Evolutionary conservation across 441 rosid genomes (phyloP), one percentile per base, ranked within the genome.

Genomic region (Viola pubescens): DNA sequence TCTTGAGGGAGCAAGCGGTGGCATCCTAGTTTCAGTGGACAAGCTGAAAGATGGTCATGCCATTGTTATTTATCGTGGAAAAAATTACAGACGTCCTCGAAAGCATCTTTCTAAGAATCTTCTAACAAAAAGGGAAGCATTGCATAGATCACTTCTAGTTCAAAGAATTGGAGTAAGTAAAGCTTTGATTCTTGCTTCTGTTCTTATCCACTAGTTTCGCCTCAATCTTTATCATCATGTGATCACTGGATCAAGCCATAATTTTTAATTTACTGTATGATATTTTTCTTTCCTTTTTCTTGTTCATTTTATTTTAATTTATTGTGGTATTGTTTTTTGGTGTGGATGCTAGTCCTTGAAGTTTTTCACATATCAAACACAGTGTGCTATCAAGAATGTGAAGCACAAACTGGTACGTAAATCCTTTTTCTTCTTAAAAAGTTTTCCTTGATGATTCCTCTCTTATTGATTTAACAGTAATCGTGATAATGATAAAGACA

Each of bases 1-100:
- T 55, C 88, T 90, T 47, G 91, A 79, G 77, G 88, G 84, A 73
- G 88, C 82, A 78, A 87, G 87, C 77, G 85, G 85, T 37, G 97
- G 95, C 56, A 68, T 84, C 47, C 66, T 90, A 58, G 82, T 87
- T 59, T 87, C 95, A 13, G 72, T 90, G 42, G 83, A 90, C 46
- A 82, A 84, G 76, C 77, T 79, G 41, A 86, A 76, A 58, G 80
- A 83, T 72, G 97, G 89, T 26, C 88, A 85, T 53, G 86, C 84
- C 37, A 80, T 90, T 71, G 80, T 90, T 52, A 76, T 87, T 34
- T 90, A 82, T 77, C 94, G 95, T 60, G 95, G 95, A 16, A 90
- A 80, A 79, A 87, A 90, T 61, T 85, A 87, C 71, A 79, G 60
- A 66, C 94, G 95, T 44, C 95, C 97, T 62, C 49, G 48, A 0